Conservation (phyloP, 2,329 filamentous ascomycete genomes). For the Sclerotinia subarctica region DNA sequence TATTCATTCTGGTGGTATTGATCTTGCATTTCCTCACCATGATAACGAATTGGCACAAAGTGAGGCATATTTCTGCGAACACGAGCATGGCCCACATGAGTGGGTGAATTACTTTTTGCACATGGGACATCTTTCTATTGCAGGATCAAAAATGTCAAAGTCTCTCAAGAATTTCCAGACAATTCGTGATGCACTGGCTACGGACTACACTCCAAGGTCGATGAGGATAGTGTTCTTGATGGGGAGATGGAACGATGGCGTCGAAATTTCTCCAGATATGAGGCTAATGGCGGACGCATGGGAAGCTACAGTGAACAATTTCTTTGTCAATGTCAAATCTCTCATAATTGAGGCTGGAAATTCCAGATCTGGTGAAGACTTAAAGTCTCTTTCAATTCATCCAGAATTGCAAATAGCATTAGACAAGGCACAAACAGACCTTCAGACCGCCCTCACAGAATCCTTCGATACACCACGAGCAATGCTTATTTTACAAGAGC, state of each 20-base stretch:
- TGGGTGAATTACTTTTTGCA: slow-evolving; percentile 71
- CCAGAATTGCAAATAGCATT: slow-evolving; percentile 21
- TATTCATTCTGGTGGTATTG: slow-evolving; percentile 80
- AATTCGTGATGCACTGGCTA: slow-evolving; percentile 74
- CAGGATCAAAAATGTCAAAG: slow-evolving; percentile 94
- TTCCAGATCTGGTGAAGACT: slow-evolving; percentile 25
- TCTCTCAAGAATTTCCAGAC: slow-evolving; percentile 94
- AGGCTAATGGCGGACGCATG: slow-evolving; percentile 70
- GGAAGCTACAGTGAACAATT: slow-evolving; percentile 55
- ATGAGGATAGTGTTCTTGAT: slow-evolving; percentile 85
- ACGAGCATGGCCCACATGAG: slow-evolving; percentile 18
- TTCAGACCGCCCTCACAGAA: slow-evolving; percentile 64
- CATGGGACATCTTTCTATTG: slow-evolving; percentile 88
- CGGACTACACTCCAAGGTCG: slow-evolving; percentile 70
- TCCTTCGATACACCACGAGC: slow-evolving; percentile 83
- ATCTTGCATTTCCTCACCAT: slow-evolving; percentile 87
- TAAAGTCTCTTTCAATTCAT: slow-evolving; percentile 20
- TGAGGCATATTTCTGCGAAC: slow-evolving; percentile 65
- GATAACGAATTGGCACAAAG: slow-evolving; percentile 91
- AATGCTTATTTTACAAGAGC: slow-evolving; percentile 72
- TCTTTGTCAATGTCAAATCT: slow-evolving; percentile 50
- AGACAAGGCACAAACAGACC: slow-evolving; percentile 53
- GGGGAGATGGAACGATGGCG: slow-evolving; percentile 84
- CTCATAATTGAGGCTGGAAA: slow-evolving; percentile 13
- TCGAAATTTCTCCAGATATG: slow-evolving; percentile 86